A percentile compares a stretch with the other conserved stretches of the same genome.
These are phyloP conservation scores for Amauroascus niger DNA, from an alignment of 2,329 filamentous ascomycete genomes.

Conservation along the genomic window DNA sequence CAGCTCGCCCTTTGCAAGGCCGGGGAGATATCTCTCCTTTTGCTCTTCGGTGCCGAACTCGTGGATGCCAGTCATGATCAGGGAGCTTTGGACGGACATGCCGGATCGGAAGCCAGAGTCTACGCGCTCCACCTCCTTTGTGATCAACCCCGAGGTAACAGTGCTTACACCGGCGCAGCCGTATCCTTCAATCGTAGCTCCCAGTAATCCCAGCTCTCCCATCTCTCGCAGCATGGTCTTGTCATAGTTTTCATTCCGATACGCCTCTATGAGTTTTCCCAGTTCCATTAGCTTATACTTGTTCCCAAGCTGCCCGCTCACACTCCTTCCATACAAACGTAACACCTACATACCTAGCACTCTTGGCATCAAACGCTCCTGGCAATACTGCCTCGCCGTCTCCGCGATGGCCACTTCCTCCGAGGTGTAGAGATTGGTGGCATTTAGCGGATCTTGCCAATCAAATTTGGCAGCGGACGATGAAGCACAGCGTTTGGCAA, in stretches of 20 bases:
- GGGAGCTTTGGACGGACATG: conserved; percentile 85
- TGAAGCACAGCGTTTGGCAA: conserved; percentile 7
- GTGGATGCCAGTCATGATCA: conserved; percentile 88
- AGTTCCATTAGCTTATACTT: not conserved
- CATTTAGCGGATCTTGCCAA: conserved; percentile 80
- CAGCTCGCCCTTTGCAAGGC: conserved; percentile 71
- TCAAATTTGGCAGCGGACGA: conserved; percentile 50
- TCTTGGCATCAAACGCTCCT: conserved; percentile 74
- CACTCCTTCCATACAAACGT: too few species aligned
- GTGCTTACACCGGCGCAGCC: conserved; percentile 80
- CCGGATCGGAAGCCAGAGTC: conserved; percentile 86
- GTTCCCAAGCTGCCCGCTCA: not conserved
- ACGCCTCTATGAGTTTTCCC: conserved; percentile 54
- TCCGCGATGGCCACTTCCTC: conserved; percentile 86
- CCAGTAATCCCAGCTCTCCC: conserved; percentile 82
- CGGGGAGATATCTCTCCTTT: conserved; percentile 72
- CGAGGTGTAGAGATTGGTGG: conserved; percentile 68
- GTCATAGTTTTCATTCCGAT: conserved; percentile 79
- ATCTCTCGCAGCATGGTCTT: conserved; percentile 78
- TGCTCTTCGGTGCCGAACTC: conserved; percentile 80
- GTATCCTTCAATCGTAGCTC: conserved; percentile 77
- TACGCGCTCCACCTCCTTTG: conserved; percentile 78
- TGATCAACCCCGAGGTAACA: conserved; percentile 82
- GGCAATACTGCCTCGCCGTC: conserved; percentile 86
- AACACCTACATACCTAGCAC: conserved; percentile 57